Conservation (phyloP, 2,329 filamentous ascomycete species). For the Thielaviopsis euricoi region DNA sequence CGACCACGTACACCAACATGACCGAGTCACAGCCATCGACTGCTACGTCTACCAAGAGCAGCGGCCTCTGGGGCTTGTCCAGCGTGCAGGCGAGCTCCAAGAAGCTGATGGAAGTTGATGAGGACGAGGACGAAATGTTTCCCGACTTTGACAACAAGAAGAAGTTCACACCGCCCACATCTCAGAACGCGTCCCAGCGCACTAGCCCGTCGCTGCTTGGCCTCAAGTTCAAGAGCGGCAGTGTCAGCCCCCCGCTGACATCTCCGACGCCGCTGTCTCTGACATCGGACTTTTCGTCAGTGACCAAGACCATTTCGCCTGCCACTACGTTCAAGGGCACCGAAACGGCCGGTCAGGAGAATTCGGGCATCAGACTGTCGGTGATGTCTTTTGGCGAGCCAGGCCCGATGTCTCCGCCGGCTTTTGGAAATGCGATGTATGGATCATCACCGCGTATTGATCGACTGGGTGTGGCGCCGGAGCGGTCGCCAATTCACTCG, state of each 20-base stretch:
- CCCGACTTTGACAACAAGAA: constrained; percentile 33
- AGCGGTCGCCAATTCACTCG: constrained; percentile 11
- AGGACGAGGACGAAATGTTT: constrained; percentile 33
- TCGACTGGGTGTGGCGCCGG: constrained; percentile 3
- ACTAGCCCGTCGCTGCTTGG: constrained; percentile 4
- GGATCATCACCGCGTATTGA: neutral
- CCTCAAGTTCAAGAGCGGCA: constrained; percentile 1
- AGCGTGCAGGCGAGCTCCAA: constrained; percentile 18
- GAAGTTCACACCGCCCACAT: constrained; percentile 10
- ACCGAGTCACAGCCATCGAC: constrained; percentile 15
- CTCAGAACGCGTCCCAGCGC: constrained; percentile 7
- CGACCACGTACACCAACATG: neutral
- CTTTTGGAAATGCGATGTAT: neutral
- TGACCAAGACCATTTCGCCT: neutral
- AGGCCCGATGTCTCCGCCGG: neutral
- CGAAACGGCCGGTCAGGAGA: neutral
- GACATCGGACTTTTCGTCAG: neutral
- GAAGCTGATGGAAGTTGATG: constrained; percentile 19
- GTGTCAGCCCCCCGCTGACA: constrained; percentile 1
- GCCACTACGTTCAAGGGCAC: neutral
- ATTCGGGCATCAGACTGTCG: neutral
- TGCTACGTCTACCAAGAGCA: constrained; percentile 25
- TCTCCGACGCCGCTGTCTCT: constrained; percentile 4
- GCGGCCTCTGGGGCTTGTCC: constrained; percentile 30
- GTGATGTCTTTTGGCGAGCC: neutral